phyloP scores from a whole-genome alignment of 805 yeast species.

The Candida anglica region DNA sequence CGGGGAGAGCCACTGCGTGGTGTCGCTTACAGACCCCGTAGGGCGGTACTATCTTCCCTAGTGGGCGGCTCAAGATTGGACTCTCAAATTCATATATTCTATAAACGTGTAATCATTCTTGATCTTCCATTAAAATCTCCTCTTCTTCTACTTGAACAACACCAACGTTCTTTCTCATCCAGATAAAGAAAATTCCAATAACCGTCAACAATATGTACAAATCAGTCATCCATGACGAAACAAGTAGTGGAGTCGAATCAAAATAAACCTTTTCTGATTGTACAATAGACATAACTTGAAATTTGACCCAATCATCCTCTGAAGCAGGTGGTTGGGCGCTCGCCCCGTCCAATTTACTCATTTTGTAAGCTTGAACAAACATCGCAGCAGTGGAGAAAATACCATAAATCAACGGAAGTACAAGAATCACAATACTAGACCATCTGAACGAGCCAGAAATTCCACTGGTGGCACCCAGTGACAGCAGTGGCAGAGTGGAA shows the following conservation, averaged over 20 bases:
- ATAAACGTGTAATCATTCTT: no score
- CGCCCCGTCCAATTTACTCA: background rate
- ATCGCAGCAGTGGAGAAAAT: background rate
- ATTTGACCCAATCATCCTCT: background rate
- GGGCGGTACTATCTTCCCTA: no score
- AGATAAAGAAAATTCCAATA: background rate
- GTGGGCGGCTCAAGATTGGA: no score
- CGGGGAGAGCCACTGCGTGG: no score
- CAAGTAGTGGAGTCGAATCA: background rate
- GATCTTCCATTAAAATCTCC: background rate
- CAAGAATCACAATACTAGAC: constrained; percentile 23
- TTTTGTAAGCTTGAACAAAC: background rate
- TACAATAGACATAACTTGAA: no score
- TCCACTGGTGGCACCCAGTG: constrained; percentile 12
- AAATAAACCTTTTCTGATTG: background rate
- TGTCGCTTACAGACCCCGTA: no score
- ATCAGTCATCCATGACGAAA: background rate
- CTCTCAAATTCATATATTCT: background rate
- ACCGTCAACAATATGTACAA: constrained; percentile 1
- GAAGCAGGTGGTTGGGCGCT: no score
- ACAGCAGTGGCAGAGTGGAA: constrained; percentile 9
- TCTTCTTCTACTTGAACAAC: background rate
- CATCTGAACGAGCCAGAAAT: constrained; percentile 18
- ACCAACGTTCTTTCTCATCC: constrained; percentile 4
- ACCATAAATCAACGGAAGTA: constrained; percentile 16